Conservation (phyloP, 805 yeast genomes). For the Cyberlindnera japonica region DNA sequence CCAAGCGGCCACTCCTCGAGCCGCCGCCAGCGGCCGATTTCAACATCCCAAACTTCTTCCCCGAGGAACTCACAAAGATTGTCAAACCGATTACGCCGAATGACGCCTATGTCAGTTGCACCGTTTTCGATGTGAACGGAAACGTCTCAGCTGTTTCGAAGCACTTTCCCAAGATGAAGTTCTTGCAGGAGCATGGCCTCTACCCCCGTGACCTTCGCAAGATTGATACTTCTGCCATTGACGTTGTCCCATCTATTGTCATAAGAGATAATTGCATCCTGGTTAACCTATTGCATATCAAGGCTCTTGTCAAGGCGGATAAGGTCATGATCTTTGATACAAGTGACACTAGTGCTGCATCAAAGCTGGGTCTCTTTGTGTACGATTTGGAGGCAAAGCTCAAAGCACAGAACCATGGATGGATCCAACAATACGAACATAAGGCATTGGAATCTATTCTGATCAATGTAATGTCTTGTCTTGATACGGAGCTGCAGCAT, state of each 20-base stretch:
- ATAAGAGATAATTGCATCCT: slow-evolving; percentile 75
- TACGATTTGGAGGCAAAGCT: slow-evolving; percentile 80
- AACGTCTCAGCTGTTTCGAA: slow-evolving; percentile 73
- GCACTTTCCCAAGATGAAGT: slow-evolving; percentile 72
- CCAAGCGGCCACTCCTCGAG: slow-evolving; percentile 3
- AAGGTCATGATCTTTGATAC: slow-evolving; percentile 81
- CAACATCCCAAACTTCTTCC: slow-evolving; percentile 13
- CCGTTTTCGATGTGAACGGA: slow-evolving; percentile 74
- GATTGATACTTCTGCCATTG: slow-evolving; percentile 68
- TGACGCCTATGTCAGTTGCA: slow-evolving; percentile 62
- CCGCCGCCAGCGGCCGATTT: slow-evolving; percentile 10
- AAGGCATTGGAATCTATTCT: slow-evolving; percentile 79
- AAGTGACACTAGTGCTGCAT: slow-evolving; percentile 49
- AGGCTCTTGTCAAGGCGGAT: slow-evolving; percentile 82
- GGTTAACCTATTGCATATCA: slow-evolving; percentile 79
- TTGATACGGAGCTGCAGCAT: slow-evolving; percentile 69
- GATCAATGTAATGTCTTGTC: slow-evolving; percentile 71
- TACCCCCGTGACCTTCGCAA: slow-evolving; percentile 87
- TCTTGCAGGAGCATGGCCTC: slow-evolving; percentile 67
- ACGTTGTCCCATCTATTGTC: slow-evolving; percentile 85
- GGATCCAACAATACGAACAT: slow-evolving; percentile 65
- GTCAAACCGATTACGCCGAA: slow-evolving; percentile 37
- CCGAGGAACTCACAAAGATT: slow-evolving; percentile 20
- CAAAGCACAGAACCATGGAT: slow-evolving; percentile 35
- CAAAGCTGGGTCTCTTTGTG: slow-evolving; percentile 70